phyloP scores from a whole-genome alignment of 2,329 filamentous ascomycete genomes.

The Lecanicillium sp. region DNA sequence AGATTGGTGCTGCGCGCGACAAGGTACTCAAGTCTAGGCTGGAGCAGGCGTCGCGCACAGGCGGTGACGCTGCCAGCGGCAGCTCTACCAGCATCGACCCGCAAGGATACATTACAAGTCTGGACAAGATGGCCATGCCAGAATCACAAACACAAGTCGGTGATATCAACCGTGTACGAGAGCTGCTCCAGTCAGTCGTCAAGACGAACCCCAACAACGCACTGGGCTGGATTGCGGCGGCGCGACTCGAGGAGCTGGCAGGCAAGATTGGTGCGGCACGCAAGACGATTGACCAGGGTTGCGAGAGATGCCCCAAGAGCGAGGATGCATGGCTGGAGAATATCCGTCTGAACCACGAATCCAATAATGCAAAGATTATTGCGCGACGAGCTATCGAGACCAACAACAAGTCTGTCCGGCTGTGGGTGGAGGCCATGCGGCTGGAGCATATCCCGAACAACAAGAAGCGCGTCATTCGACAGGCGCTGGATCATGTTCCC shows the following conservation, averaged over 20 bases:
- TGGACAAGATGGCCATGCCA: conserved; percentile 73
- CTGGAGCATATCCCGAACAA: conserved; percentile 74
- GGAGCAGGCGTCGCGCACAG: conserved; percentile 74
- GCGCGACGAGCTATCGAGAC: conserved; percentile 88
- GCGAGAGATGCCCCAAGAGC: conserved; percentile 84
- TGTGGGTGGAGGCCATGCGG: conserved; percentile 96
- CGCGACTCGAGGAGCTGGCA: conserved; percentile 84
- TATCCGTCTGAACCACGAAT: conserved; percentile 78
- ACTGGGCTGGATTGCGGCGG: conserved; percentile 91
- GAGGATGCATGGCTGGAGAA: conserved; percentile 96
- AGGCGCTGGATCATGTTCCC: conserved; percentile 85
- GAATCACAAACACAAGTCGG: conserved; percentile 80
- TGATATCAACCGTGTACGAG: conserved; percentile 88
- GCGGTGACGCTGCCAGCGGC: conserved; percentile 61
- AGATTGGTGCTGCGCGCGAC: conserved; percentile 92
- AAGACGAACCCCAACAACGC: conserved; percentile 94
- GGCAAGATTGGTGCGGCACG: conserved; percentile 86
- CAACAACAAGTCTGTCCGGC: conserved; percentile 76
- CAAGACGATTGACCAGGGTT: conserved; percentile 80
- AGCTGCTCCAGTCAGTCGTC: conserved; percentile 91
- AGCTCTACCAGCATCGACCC: conserved; percentile 89
- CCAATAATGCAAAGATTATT: conserved; percentile 90
- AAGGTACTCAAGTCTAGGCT: conserved; percentile 92
- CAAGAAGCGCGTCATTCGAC: conserved; percentile 87
- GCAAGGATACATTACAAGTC: conserved; percentile 88